Base-by-base conservation (phyloP, 176 grass and related monocot genomes). In the Chrysopogon serrulatus region DNA sequence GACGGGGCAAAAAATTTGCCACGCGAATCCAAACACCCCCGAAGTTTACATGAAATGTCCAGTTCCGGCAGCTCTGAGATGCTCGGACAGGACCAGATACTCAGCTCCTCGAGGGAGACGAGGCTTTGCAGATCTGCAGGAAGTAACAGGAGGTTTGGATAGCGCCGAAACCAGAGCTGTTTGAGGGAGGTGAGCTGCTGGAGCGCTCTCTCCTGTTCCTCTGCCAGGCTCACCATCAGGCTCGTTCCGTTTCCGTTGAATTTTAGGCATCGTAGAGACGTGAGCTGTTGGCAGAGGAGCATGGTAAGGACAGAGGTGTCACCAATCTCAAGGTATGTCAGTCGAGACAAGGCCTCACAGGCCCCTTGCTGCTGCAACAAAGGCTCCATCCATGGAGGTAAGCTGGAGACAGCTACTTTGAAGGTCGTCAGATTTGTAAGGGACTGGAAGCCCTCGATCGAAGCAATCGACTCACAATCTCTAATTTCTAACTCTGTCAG, bases 81-180 rank as follows among this genome's bases (percentile, higher is more conserved):
- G 54, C 54, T 24, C 8, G 54, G 54, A 59, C 54, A 59, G 54
- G 0, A 59, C 0, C 0, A 4, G 54, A 59, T 59, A 0, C 2
- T 12, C 54, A 59, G n/a, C 0, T 0, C 0, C 54, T 60, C 13
- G 56, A 60, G 56, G n/a, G 9, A 26, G n/a, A 60, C n/a, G 5
- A 27, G n/a, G 56, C 56, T 27, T 27, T 3, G 9, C 10, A 60
- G 56, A 60, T 60, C 3, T 60, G 56, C n/a, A 13, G 56, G 56
- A 26, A 60, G 56, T 13, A 4, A 27, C 2, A 12, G 9, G 56
- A 60, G 56, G 56, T 60, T 60, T 4, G 56, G 56, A 10, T 60
- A 60, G 10, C 1, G 10, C n/a, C 8, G 0, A 26, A 26, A 59
- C 3, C 0, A 0, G 23, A 59, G 56, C 0, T 4, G 0, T 27